Conservation (phyloP, 2,329 filamentous ascomycete species). For the Plenodomus biglobosus region DNA sequence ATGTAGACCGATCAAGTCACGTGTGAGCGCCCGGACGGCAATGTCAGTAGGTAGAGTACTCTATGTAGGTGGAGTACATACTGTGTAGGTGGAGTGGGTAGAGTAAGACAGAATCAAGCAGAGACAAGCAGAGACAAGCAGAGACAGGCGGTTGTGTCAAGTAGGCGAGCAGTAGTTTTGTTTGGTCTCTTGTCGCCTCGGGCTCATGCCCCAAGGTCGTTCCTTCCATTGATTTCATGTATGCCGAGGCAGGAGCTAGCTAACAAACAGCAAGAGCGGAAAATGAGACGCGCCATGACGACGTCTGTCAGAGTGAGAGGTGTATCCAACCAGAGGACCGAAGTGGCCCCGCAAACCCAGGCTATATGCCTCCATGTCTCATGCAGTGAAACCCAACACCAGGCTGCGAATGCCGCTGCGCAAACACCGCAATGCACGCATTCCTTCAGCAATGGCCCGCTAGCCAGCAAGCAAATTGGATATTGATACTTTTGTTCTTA, state of each 20-base stretch:
- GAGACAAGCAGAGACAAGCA: too few species aligned
- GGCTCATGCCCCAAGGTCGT: constrained; percentile 18
- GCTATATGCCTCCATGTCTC: constrained; percentile 8
- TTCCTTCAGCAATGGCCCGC: neutral
- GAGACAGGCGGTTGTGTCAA: constrained; percentile 9
- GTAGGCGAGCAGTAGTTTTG: neutral
- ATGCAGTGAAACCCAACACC: constrained; percentile 18
- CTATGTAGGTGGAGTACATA: too few species aligned
- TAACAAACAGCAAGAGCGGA: constrained; percentile 21
- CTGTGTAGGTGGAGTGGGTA: too few species aligned
- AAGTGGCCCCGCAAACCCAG: constrained; percentile 11
- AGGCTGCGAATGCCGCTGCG: constrained; percentile 24
- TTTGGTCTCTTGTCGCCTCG: constrained; percentile 18
- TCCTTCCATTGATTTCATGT: constrained; percentile 22
- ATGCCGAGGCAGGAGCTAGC: constrained; percentile 20
- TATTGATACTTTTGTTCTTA: constrained; percentile 38
- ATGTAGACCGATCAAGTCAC: constrained; percentile 3
- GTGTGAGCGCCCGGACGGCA: constrained; percentile 16
- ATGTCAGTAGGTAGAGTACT: too few species aligned
- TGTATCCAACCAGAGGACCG: constrained; percentile 21
- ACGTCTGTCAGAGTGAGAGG: constrained; percentile 23
- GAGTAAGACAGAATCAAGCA: too few species aligned
- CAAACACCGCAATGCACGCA: constrained; percentile 1
- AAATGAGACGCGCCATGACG: constrained; percentile 16
- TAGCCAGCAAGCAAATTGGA: constrained; percentile 20